Evolutionary conservation across 441 rosid species (phyloP).

Genomic region (Erodium moschatum): DNA sequence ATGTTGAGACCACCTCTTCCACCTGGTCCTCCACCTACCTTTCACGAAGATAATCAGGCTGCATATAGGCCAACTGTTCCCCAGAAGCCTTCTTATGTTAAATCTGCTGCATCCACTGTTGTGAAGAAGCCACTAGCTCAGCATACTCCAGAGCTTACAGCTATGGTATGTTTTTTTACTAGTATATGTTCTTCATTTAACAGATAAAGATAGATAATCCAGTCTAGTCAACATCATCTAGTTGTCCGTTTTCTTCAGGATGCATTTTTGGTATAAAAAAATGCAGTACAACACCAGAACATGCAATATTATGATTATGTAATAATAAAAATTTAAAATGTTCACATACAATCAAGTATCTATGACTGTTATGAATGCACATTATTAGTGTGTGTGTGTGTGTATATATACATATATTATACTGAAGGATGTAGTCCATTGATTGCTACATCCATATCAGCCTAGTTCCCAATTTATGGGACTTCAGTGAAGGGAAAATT

Average conservation of each 20-base stretch:
- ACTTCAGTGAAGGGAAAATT: background rate
- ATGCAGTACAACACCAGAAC: background rate
- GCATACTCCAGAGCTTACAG: slow-evolving; percentile 85
- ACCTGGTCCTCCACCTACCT: slow-evolving; percentile 73
- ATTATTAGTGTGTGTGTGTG: background rate
- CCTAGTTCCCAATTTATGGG: background rate
- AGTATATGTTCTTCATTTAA: background rate
- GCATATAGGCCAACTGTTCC: slow-evolving; percentile 44
- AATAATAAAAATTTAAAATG: background rate
- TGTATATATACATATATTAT: too few relatives aligned
- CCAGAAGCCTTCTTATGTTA: slow-evolving; percentile 80
- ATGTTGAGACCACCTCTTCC: slow-evolving; percentile 95
- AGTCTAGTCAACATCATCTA: background rate
- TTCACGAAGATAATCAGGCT: slow-evolving; percentile 43
- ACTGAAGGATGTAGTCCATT: background rate
- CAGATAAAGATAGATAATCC: background rate
- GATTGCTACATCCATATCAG: background rate
- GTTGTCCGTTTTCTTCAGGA: background rate
- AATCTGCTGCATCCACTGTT: slow-evolving; percentile 95
- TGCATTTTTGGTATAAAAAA: background rate
- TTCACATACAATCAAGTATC: background rate
- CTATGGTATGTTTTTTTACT: slow-evolving; percentile 45
- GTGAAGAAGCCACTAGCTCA: slow-evolving; percentile 93
- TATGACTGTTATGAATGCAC: background rate
- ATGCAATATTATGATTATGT: background rate